Percentiles rank a stretch among this genome's conserved stretches.
Conservation (phyloP, 2,329 filamentous ascomycete genomes). For the Alternaria panax region DNA sequence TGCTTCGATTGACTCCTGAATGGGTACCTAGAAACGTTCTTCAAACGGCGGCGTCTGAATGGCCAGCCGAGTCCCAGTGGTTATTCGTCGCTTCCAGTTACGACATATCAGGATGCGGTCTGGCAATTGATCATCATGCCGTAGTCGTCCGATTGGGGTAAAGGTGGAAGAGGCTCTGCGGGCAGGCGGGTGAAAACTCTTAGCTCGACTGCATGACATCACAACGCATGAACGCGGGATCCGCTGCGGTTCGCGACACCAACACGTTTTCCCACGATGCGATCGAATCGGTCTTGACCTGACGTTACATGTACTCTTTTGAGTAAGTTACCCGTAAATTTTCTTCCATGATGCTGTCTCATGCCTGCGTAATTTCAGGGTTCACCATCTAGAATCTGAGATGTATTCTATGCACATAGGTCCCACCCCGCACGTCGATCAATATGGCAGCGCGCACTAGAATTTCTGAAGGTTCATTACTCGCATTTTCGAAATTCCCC, state of each 20-base stretch:
- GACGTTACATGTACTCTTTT: not conserved
- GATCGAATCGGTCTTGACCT: not conserved
- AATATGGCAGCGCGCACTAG: not conserved
- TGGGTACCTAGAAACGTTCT: not conserved
- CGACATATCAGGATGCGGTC: not conserved
- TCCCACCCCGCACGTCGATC: not conserved
- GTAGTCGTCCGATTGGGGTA: conserved; percentile 13
- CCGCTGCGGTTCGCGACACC: conserved; percentile 5
- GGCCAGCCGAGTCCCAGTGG: not conserved
- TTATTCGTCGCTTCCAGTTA: not conserved
- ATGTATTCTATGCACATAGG: not conserved
- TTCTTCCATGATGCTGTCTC: not conserved
- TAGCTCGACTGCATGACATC: conserved; percentile 9
- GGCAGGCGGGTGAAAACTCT: conserved; percentile 10
- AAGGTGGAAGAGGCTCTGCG: conserved; percentile 14
- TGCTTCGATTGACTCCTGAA: not conserved
- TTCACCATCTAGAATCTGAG: not conserved
- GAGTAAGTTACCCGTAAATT: not conserved
- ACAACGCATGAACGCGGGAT: conserved; percentile 6
- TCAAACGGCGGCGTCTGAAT: not conserved
- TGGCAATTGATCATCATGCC: not conserved
- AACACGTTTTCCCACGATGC: conserved; percentile 1
- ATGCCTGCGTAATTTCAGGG: not conserved
- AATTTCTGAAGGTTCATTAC: not conserved
- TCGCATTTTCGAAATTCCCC: not conserved